These are phyloP conservation scores for Mycena haematopus DNA, from an alignment of 768 basidiomycete species.

Conservation along the genomic window DNA sequence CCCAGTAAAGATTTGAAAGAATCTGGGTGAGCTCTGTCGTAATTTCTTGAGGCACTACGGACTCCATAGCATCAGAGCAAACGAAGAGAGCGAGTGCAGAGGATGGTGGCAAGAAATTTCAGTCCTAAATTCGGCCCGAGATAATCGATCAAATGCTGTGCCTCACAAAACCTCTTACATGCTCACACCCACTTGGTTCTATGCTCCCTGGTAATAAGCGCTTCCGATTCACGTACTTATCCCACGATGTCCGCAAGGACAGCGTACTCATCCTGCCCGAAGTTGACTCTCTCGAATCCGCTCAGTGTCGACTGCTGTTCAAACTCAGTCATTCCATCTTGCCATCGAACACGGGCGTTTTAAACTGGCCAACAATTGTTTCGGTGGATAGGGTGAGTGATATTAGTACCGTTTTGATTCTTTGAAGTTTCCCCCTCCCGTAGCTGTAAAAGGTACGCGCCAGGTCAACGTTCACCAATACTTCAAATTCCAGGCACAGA, in stretches of 20 bases:
- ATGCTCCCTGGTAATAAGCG: not conserved
- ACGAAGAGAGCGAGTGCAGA: not conserved
- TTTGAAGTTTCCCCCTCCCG: too few relatives aligned
- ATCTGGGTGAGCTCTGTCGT: slow-evolving; percentile 82
- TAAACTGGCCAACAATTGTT: slow-evolving; percentile 3
- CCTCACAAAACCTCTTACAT: not conserved
- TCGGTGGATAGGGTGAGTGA: not conserved
- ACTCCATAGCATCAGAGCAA: slow-evolving; percentile 44
- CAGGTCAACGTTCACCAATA: not conserved
- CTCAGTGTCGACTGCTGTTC: not conserved
- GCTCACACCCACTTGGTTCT: not conserved
- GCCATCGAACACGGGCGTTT: not conserved
- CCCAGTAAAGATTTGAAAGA: slow-evolving; percentile 82
- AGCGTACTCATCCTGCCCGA: not conserved
- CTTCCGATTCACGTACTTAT: slow-evolving; percentile 1
- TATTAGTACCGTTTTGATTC: too few relatives aligned
- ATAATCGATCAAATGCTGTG: slow-evolving; percentile 8
- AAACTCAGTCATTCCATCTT: not conserved
- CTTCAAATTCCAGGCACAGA: slow-evolving; percentile 6
- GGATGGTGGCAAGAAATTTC: slow-evolving; percentile 4
- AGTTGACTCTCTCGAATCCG: not conserved
- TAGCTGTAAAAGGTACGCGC: not conserved
- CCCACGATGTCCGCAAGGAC: slow-evolving; percentile 8
- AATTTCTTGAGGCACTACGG: slow-evolving; percentile 70
- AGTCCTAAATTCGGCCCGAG: slow-evolving; percentile 3